A percentile compares a stretch with the other conserved stretches of the same genome.
These are phyloP conservation scores for Stereum hirsutum DNA, from an alignment of 1,284 basidiomycete species.

Conservation along the genomic window DNA sequence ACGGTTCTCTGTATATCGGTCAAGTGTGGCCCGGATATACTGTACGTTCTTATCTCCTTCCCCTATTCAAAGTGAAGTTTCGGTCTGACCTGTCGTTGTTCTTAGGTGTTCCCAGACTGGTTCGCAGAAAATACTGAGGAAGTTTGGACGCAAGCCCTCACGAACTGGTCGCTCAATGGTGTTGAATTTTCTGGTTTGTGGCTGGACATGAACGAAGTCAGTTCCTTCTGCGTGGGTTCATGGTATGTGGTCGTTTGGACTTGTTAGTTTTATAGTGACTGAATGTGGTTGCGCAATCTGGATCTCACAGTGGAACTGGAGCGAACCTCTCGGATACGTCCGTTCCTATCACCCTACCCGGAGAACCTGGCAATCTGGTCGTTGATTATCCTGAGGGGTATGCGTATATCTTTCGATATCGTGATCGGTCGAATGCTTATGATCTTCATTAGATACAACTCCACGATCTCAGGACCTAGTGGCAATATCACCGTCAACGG, in stretches of 20 bases:
- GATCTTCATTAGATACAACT: conserved; percentile 64
- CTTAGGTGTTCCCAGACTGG: conserved; percentile 57
- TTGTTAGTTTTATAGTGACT: neutral
- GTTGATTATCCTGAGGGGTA: conserved; percentile 57
- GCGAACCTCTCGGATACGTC: conserved; percentile 40
- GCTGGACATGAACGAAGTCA: conserved; percentile 71
- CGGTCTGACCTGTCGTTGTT: neutral
- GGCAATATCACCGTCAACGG: conserved; percentile 73
- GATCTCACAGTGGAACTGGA: conserved; percentile 34
- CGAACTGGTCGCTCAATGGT: conserved; percentile 50
- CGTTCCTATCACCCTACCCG: conserved; percentile 39
- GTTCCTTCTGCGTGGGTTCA: conserved; percentile 54
- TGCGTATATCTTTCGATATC: too few relatives aligned
- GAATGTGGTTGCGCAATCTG: neutral
- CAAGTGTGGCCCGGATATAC: conserved; percentile 54
- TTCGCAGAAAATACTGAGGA: conserved; percentile 45
- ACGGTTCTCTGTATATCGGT: conserved; percentile 58
- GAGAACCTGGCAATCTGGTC: conserved; percentile 39
- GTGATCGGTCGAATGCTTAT: too few relatives aligned
- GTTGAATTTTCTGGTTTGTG: conserved; percentile 63
- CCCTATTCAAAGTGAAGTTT: too few relatives aligned
- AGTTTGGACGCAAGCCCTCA: conserved; percentile 52
- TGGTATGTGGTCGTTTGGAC: conserved; percentile 32
- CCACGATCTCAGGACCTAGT: conserved; percentile 51
- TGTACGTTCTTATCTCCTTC: conserved; percentile 16